Evolutionary conservation across 352 stramenopile genomes (phyloP), one percentile per base, ranked within the genome.

Genomic region (Pythium rishiriense): DNA sequence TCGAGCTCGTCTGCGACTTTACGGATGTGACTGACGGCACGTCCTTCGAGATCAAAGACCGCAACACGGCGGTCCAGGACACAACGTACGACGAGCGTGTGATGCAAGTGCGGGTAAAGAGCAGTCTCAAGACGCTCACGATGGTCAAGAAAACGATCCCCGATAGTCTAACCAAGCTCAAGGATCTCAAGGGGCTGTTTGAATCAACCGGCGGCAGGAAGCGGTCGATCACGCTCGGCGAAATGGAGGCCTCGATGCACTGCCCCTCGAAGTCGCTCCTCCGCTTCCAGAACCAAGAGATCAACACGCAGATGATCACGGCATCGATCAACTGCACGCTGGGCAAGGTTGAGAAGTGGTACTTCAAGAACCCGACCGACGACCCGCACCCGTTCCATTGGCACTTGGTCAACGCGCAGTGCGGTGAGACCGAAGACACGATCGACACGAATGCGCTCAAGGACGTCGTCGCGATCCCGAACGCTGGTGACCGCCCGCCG

Each of bases 371-470:
- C 65, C 83, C 83, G 19, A 90, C 83, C 4, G 81, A 89, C 48
- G 83, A 91, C 52, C 73, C 80, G 24, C 80, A 91, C 54, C 83
- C 83, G 43, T 90, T 91, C 70, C 83, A 91, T 51, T 91, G 83
- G 83, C 83, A 90, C 52, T 59, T 90, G 25, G 78, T 90, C 19
- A 91, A 88, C 54, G 83, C 83, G 0, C 83, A 91, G 60, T 91
- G 83, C 47, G 81, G 83, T 28, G 75, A 75, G 10, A 79, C 42
- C 8, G 83, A 90, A n/a, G 78, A 90, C n/a, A 65, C 74, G 21
- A 73, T 91, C 25, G 62, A 87, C 52, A 90, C 78, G 28, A 91
- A 91, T 64, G 53, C 39, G 24, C 67, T 90, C 29, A 90, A 90
- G 62, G 83, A 90, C 39, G 83, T 92, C n/a, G 76, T 86, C n/a